Evolutionary conservation across 441 rosid species (phyloP), one percentile per base, ranked within the genome.

Genomic region (Pelargonium myrrhifolium): DNA sequence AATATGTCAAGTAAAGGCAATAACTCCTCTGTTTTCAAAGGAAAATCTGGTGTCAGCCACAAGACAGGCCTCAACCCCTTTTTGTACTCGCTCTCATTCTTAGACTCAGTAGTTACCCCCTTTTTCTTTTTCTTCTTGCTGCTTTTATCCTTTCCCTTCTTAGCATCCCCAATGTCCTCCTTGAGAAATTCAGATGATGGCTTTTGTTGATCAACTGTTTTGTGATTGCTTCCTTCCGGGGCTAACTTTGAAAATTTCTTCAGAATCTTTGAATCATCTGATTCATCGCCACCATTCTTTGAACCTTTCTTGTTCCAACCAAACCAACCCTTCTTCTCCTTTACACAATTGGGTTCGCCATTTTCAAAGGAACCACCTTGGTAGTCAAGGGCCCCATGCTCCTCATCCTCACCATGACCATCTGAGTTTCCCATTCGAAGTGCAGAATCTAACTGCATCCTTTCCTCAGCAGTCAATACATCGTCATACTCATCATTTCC

Each of bases 321-420:
- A 82, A 94, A 86, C 99, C 97, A 94, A 69, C 92, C 78, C 75
- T 92, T 94, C 89, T 87, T 94, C 75, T 91, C 97, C 82, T 89
- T 91, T 60, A 81, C 70, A 72, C 87, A 84, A 76, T 82, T 84
- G 40, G 85, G 66, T 66, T 87, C 91, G 70, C 85, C 83, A 68
- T 83, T 87, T 70, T 87, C 90, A 71, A 65, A 77, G 26, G 81
- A 43, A 31, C 37, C 37, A 7, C 6, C 37, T 31, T 31, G 37
- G 37, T 31, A n/a, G 18, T 12, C 17, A 12, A 12, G 17, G 18
- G n/a, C 55, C 17, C 17, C 55, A 17, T 9, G 60, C 20, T 55
- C 60, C 24, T 55, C 60, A 18, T 55, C 60, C 24, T 18, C 60
- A 7, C 26, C 8, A 55, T 55, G 60, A 18, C 10, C 26, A 5